A percentile compares a stretch with the other conserved stretches of the same genome.
These are phyloP conservation scores for Cystobasidium sp. DNA, from an alignment of 1,284 basidiomycete genomes.

Conservation along the genomic window DNA sequence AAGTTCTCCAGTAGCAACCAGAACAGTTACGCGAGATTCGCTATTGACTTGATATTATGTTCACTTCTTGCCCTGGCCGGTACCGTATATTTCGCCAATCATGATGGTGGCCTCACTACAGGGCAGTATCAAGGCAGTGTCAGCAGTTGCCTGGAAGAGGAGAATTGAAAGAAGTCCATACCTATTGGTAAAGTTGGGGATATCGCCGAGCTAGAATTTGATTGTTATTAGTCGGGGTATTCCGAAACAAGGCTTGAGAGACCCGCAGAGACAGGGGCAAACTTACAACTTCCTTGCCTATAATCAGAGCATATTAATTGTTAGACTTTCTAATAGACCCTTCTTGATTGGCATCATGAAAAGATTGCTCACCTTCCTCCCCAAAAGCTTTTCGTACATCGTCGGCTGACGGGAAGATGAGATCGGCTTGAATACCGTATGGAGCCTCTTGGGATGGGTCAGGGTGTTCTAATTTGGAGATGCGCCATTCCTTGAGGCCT, in stretches of 20 bases:
- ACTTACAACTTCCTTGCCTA: conserved; percentile 16
- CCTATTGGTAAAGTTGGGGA: conserved; percentile 20
- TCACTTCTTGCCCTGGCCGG: conserved; percentile 8
- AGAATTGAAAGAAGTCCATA: background rate
- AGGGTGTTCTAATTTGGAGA: conserved; percentile 4
- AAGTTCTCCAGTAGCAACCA: too few species aligned
- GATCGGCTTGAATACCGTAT: conserved; percentile 22
- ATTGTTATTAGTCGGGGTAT: too few species aligned
- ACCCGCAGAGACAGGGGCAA: too few species aligned
- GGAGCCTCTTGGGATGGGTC: conserved; percentile 12
- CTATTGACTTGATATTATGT: too few species aligned
- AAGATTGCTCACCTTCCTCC: conserved; percentile 6
- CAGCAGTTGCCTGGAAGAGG: background rate
- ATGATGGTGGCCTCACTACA: conserved; percentile 9
- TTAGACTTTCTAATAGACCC: background rate
- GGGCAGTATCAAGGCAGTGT: background rate
- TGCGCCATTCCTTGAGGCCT: conserved; percentile 27
- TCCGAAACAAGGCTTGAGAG: too few species aligned
- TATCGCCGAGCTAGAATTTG: conserved; percentile 23
- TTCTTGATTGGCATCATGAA: background rate
- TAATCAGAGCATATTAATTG: background rate
- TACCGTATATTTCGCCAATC: conserved; percentile 17
- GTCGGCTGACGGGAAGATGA: conserved; percentile 11
- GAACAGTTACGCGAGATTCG: too few species aligned
- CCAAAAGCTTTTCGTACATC: background rate